Percentiles rank a stretch among this genome's conserved stretches.
These are phyloP conservation scores for Nemophila menziesii DNA, from an alignment of 257 asterid species.

Conservation along the genomic window DNA sequence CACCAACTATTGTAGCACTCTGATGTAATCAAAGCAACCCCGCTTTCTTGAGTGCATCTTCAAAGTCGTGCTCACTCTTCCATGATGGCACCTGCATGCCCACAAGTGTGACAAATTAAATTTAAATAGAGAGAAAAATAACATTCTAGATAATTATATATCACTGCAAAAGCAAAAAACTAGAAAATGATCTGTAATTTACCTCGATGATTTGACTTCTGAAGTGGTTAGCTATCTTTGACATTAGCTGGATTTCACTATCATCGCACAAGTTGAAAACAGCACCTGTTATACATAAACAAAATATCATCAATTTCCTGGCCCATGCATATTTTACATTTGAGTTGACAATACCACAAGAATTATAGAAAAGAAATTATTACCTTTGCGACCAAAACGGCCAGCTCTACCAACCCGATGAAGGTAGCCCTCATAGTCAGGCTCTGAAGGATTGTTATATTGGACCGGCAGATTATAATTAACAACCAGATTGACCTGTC, in stretches of 20 bases:
- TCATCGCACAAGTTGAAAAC: constrained; percentile 36
- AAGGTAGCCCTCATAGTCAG: constrained; percentile 81
- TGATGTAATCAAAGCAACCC: constrained; percentile 45
- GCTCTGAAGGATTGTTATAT: constrained; percentile 32
- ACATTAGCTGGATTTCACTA: constrained; percentile 25
- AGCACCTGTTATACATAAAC: constrained; percentile 31
- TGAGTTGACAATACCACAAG: too few relatives aligned
- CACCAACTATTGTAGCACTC: too few relatives aligned
- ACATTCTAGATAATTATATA: too few relatives aligned
- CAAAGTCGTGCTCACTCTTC: constrained; percentile 33
- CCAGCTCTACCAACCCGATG: constrained; percentile 99
- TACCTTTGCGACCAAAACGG: constrained; percentile 98
- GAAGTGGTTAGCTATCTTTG: constrained; percentile 51
- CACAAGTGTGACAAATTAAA: neutral
- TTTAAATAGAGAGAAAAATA: too few relatives aligned
- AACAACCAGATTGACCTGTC: constrained; percentile 86
- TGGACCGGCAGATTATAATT: constrained; percentile 73
- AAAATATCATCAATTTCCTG: constrained; percentile 4
- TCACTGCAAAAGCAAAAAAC: neutral
- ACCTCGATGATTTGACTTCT: constrained; percentile 39
- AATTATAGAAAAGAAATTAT: too few relatives aligned
- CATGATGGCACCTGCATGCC: constrained; percentile 61
- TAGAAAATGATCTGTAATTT: too few relatives aligned
- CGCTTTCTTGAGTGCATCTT: constrained; percentile 47
- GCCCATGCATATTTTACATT: too few relatives aligned